Conservation (phyloP, 108 stramenopile species). For the Aurantiochytrium sp. region DNA sequence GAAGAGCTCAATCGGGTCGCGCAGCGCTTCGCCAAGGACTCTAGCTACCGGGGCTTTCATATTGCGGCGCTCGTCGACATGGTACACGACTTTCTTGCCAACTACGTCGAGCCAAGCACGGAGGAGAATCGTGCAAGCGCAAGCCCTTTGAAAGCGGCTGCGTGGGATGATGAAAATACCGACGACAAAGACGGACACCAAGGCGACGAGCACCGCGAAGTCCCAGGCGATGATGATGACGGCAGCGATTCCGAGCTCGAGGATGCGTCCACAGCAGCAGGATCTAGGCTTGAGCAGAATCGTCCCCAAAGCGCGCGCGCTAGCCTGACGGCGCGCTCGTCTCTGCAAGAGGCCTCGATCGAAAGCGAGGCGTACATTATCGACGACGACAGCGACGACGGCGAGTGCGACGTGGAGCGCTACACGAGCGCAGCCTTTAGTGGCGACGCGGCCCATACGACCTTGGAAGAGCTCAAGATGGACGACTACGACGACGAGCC, state of each 20-base stretch:
- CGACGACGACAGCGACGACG: not conserved
- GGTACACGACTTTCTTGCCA: not conserved
- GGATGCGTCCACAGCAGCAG: not conserved
- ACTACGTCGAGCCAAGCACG: too few species aligned
- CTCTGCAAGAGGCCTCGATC: not conserved
- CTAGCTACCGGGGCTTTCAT: not conserved
- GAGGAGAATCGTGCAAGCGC: not conserved
- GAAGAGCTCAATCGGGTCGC: not conserved
- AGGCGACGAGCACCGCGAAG: not conserved
- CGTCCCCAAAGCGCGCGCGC: not conserved
- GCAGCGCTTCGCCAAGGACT: not conserved
- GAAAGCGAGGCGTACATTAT: not conserved
- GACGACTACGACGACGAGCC: not conserved
- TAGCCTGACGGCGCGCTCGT: not conserved
- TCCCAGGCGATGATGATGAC: not conserved
- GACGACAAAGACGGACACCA: not conserved
- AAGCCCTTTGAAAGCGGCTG: not conserved
- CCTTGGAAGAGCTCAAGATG: not conserved
- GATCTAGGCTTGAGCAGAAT: not conserved
- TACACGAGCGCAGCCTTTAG: not conserved
- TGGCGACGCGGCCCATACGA: not conserved
- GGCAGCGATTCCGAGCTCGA: too few species aligned
- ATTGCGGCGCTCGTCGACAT: not conserved
- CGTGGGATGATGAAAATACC: not conserved
- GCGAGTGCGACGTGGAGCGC: not conserved